Conservation (phyloP, 2,329 filamentous ascomycete species). For the Phaeosphaeria sp. region DNA sequence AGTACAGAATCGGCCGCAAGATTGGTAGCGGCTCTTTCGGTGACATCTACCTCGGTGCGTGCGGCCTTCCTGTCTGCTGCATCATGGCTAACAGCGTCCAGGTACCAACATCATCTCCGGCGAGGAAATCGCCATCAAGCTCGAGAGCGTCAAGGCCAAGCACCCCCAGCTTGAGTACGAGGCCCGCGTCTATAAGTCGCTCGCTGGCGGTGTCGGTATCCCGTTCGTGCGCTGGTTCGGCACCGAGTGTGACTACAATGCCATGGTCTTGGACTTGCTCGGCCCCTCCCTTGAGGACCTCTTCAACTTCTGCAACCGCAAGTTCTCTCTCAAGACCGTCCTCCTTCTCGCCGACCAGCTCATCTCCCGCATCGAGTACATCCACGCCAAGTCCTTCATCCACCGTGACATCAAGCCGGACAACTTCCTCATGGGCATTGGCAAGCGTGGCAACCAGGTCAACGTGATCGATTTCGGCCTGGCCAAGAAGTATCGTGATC, state of each 20-base stretch:
- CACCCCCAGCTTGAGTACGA: conserved; percentile 99
- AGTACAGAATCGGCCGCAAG: conserved; percentile 99
- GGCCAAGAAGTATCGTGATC: conserved; percentile 99
- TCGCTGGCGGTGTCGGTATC: conserved; percentile 96
- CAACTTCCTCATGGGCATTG: conserved; percentile 99
- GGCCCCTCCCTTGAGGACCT: conserved; percentile 95
- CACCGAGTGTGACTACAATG: conserved; percentile 99
- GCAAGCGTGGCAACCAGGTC: conserved; percentile 98
- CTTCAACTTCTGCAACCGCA: conserved; percentile 99
- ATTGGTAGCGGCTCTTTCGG: conserved; percentile 98
- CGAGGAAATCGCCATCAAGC: conserved; percentile 99
- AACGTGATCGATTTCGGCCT: conserved; percentile 99
- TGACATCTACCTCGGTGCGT: conserved; percentile 88
- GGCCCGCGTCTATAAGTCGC: conserved; percentile 86
- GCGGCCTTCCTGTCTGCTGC: conserved; percentile 5
- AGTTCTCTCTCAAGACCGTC: conserved; percentile 98
- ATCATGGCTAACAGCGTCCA: conserved; percentile 42
- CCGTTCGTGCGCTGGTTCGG: conserved; percentile 99
- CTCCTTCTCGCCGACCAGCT: conserved; percentile 95
- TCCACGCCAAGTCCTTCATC: conserved; percentile 99
- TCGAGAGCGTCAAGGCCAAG: conserved; percentile 99
- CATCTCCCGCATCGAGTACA: conserved; percentile 99
- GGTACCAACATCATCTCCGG: conserved; percentile 99
- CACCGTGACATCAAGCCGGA: conserved; percentile 99
- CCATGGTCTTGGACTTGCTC: conserved; percentile 97